Evolutionary conservation across 345 rosid species (phyloP).

Genomic region (Eucalyptus caleyi): DNA sequence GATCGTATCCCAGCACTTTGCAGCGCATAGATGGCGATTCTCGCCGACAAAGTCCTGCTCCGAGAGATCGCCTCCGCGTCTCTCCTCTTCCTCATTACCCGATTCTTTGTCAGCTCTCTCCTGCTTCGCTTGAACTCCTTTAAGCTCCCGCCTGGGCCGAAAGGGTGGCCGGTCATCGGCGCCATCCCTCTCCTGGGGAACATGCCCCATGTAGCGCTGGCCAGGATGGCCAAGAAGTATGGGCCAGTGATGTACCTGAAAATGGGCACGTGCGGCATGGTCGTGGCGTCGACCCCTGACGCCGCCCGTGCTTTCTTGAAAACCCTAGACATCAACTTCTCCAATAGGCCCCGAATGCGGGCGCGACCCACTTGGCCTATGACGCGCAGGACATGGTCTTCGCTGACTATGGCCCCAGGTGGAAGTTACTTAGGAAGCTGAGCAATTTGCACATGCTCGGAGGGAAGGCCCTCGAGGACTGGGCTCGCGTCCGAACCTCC

Average conservation of each 20-base stretch:
- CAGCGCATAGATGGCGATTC: neutral
- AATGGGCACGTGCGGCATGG: neutral
- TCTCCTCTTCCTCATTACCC: neutral
- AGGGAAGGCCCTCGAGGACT: neutral
- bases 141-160: neutral
- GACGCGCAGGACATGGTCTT: neutral
- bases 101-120: neutral
- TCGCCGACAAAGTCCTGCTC: neutral
- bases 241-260: neutral
- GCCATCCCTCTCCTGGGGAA: neutral
- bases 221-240: neutral
- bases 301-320: neutral
- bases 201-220: neutral
- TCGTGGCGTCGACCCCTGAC: neutral
- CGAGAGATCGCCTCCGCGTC: neutral
- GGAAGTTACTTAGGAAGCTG: neutral
- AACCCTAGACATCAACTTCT: neutral
- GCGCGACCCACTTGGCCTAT: neutral
- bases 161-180: neutral
- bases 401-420: neutral
- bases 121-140: neutral
- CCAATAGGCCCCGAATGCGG: neutral
- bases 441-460: neutral
- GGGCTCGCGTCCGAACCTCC: neutral
- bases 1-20: neutral